Evolutionary conservation across 768 basidiomycete species (phyloP).

Genomic region (Lactarius evosmus): DNA sequence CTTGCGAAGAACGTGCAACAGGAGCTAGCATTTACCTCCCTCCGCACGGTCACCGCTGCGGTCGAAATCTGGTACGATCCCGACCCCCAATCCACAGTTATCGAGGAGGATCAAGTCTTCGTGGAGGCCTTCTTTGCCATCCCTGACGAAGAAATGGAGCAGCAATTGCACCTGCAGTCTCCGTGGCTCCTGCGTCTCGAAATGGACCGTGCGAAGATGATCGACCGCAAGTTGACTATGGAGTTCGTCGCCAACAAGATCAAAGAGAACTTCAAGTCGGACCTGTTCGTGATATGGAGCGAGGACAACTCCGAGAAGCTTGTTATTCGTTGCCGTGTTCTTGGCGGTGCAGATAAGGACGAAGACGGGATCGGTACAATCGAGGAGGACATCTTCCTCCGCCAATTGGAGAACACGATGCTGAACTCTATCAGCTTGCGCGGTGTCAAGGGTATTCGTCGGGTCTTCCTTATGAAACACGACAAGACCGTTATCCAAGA

Average conservation of each 20-base stretch:
- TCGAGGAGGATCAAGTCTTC: constrained; percentile 93
- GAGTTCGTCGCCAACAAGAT: constrained; percentile 91
- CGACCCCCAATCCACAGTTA: constrained; percentile 84
- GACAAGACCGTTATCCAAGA: constrained; percentile 65
- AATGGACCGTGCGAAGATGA: constrained; percentile 95
- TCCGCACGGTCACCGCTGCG: constrained; percentile 90
- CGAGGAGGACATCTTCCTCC: constrained; percentile 95
- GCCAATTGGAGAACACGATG: constrained; percentile 95
- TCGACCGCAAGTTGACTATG: constrained; percentile 96
- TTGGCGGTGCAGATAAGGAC: constrained; percentile 80
- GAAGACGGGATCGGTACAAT: constrained; percentile 70
- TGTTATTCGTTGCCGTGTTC: constrained; percentile 92
- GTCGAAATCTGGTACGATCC: constrained; percentile 99
- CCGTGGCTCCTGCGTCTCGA: constrained; percentile 97
- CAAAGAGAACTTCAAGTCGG: constrained; percentile 90
- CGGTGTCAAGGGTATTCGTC: constrained; percentile 85
- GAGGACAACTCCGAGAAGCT: constrained; percentile 99
- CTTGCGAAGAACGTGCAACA: constrained; percentile 88
- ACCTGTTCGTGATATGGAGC: constrained; percentile 97
- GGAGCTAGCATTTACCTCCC: constrained; percentile 88
- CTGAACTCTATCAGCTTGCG: constrained; percentile 92
- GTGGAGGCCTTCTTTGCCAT: constrained; percentile 99
- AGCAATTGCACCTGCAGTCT: constrained; percentile 86
- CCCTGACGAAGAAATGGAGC: constrained; percentile 93
- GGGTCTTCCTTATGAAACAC: constrained; percentile 91